Conservation (phyloP, 192 early-diverging fungal species). For the Paraglomus brasilianum region DNA sequence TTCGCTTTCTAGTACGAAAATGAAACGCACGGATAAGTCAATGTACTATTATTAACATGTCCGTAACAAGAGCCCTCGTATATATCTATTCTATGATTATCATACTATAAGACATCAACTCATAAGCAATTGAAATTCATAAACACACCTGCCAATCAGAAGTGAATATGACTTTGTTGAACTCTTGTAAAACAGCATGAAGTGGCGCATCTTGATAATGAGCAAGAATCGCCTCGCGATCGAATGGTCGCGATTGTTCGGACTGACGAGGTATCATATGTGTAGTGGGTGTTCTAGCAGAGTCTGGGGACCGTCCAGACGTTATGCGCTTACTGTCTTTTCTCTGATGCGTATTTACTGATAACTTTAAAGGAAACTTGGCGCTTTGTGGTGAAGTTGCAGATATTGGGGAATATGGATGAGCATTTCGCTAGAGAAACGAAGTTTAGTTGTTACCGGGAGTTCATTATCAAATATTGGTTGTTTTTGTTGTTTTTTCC, state of each 20-base stretch:
- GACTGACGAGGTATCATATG: conserved; percentile 31
- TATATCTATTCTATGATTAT: background rate
- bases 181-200: conserved; percentile 55
- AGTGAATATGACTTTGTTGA: conserved; percentile 66
- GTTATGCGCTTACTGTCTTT: conserved; percentile 33
- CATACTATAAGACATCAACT: too few species aligned
- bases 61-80: too few species aligned
- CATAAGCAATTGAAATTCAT: conserved; percentile 34
- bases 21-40: too few species aligned
- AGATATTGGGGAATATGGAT: background rate
- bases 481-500: too few species aligned
- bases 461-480: too few species aligned
- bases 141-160: conserved; percentile 66
- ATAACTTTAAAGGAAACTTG: conserved; percentile 10
- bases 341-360: conserved; percentile 34
- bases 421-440: too few species aligned
- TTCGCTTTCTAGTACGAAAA: too few species aligned
- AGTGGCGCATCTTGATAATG: conserved; percentile 59
- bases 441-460: too few species aligned
- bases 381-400: background rate
- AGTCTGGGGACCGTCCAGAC: conserved; percentile 29
- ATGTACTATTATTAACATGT: too few species aligned
- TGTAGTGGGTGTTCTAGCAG: conserved; percentile 20
- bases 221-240: conserved; percentile 15
- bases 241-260: conserved; percentile 28